Evolutionary conservation across 495 filamentous ascomycete genomes (phyloP), one percentile per base, ranked within the genome.

Genomic region (Penicillium coffeae): DNA sequence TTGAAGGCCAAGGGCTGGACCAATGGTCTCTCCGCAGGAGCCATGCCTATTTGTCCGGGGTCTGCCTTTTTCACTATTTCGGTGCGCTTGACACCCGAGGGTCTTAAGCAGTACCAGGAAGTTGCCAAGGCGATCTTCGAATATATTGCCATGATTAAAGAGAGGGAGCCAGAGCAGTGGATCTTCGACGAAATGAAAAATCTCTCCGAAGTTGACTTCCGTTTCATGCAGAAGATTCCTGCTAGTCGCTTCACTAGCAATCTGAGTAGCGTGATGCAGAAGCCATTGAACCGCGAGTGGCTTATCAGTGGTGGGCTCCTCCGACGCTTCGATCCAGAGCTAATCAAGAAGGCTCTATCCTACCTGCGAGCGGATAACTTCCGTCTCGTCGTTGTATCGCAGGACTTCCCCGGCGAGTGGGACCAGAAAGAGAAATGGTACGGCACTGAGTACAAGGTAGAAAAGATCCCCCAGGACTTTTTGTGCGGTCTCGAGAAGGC

Each of bases 1-100:
- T 79, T 96, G 62, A 99, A 97, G 69, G 85, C 81, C 18, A 96
- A 94, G 66, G 93, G 94, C 36, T 97, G 90, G 94, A 90, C 86
- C 8, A 96, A 95, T 69, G 83, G 83, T 2, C 72, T 99, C 9
- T 84, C 82, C 49, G 88, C 92, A 44, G 93, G 92, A 32, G 75
- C 81, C 18, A 84, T 81, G 60, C 72, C 82, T 3, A 70, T 94
- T 19, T 92, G 89, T 57, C 88, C 90, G 3, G 93, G 91, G 19
- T 81, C 87, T 0, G 88, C 89, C 1, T 78, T 94, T 40, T 96
- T 97, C 64, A 86, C 83, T 9, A 76, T 90, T 48, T 79, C 81
- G 10, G 80, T 96, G 42, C 82, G 86, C 18, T 69, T 97, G 51
- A 97, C 93, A 1, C 86, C 93, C 58, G 89, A 95, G 58, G 90